A percentile compares a stretch with the other conserved stretches of the same genome.
Evolutionary conservation across 1,139 yeast genomes (phyloP).

Genomic region (Taiozyma sp.): DNA sequence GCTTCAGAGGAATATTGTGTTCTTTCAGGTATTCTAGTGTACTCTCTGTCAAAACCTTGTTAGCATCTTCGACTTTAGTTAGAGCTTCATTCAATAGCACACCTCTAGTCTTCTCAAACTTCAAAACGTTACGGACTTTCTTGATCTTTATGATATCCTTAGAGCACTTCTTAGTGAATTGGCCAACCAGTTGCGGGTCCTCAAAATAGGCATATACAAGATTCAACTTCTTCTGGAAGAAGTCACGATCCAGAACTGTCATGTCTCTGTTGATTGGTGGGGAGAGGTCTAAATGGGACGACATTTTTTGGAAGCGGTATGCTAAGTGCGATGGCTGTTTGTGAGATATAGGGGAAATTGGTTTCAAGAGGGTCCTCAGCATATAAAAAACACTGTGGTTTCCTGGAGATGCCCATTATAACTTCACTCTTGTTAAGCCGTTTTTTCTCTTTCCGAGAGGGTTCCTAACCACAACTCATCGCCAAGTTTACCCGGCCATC

Average conservation of each 20-base stretch:
- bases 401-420: background rate
- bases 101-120: conserved; percentile 46
- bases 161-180: conserved; percentile 43
- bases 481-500: background rate
- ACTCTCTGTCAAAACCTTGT: conserved; percentile 34
- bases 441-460: background rate
- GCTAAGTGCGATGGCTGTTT: background rate
- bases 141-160: conserved; percentile 59
- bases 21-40: conserved; percentile 44
- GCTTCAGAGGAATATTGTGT: conserved; percentile 41
- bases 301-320: background rate
- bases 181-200: conserved; percentile 57
- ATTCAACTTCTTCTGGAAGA: conserved; percentile 52
- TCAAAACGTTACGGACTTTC: conserved; percentile 61
- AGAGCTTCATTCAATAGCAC: conserved; percentile 58
- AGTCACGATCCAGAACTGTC: conserved; percentile 59
- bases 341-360: background rate
- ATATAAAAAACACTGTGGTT: background rate
- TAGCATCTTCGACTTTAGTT: conserved; percentile 34
- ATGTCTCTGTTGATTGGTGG: conserved; percentile 73
- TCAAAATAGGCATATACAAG: conserved; percentile 67
- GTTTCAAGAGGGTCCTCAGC: background rate
- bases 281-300: conserved; percentile 8
- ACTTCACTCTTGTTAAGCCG: background rate
- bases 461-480: background rate